A percentile compares a stretch with the other conserved stretches of the same genome.
Conservation (phyloP, 352 stramenopile genomes). For the Globisporangium parvum region DNA sequence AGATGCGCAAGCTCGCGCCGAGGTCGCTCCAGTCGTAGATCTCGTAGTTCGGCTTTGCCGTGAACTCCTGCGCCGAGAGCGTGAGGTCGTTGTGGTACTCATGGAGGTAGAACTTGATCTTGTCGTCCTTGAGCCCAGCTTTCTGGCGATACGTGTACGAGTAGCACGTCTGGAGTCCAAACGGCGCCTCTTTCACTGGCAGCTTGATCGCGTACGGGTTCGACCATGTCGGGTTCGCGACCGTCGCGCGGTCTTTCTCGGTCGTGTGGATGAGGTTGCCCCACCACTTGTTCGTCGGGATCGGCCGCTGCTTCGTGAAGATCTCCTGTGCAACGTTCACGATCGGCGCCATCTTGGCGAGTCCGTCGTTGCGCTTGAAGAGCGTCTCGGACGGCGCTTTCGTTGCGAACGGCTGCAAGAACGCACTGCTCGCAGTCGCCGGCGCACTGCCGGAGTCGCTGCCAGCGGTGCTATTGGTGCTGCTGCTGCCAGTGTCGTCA, state of each 20-base stretch:
- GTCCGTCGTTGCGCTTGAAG: constrained; percentile 36
- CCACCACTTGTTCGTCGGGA: constrained; percentile 84
- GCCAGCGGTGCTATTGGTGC: neutral
- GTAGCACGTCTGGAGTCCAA: constrained; percentile 49
- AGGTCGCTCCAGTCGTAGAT: constrained; percentile 61
- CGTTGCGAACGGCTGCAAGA: constrained; percentile 36
- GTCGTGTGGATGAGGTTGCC: constrained; percentile 64
- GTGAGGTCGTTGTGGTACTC: constrained; percentile 63
- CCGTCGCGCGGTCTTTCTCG: constrained; percentile 26
- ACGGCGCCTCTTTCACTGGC: constrained; percentile 31
- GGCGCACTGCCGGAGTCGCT: neutral
- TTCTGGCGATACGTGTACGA: constrained; percentile 54
- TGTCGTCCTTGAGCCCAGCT: constrained; percentile 31
- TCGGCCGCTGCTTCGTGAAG: constrained; percentile 29
- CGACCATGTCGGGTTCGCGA: constrained; percentile 46
- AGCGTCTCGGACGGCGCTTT: constrained; percentile 30
- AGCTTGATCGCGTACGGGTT: constrained; percentile 69
- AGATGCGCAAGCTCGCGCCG: constrained; percentile 54
- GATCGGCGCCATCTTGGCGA: constrained; percentile 42
- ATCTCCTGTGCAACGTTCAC: constrained; percentile 51
- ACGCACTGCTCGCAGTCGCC: constrained; percentile 5
- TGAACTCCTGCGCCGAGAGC: constrained; percentile 54
- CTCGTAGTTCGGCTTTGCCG: constrained; percentile 44
- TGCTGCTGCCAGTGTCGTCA: neutral
- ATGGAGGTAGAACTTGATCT: constrained; percentile 56